Percentiles rank a stretch among this genome's conserved stretches.
Conservation (phyloP, 306 rosid genomes). For the Cucumis sativus region Cucumber_9930_V3 NC_026655.2:12417001-12417500, state of each 20-base stretch:
- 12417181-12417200: conserved; percentile 47
- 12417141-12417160: conserved; percentile 46
- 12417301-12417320: conserved; percentile 46
- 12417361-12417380: conserved; percentile 57
- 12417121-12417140: conserved; percentile 55
- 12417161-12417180: conserved; percentile 41
- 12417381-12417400: conserved; percentile 45
- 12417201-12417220: conserved; percentile 47
- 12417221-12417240: conserved; percentile 51
- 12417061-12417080: conserved; percentile 63
- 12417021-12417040: conserved; percentile 78
- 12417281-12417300: conserved; percentile 42
- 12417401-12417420: conserved; percentile 26
- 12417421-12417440: conserved; percentile 42
- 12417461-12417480: conserved; percentile 74
- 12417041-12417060: conserved; percentile 70
- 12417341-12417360: conserved; percentile 64
- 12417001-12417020: conserved; percentile 84
- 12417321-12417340: conserved; percentile 44
- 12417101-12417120: conserved; percentile 50
- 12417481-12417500: conserved; percentile 41
- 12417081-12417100: conserved; percentile 26
- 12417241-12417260: conserved; percentile 51
- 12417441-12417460: conserved; percentile 52
- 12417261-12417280: conserved; percentile 71